Evolutionary conservation across 192 early-diverging fungal species (phyloP).

Genomic region (Coemansia nantahalensis): DNA sequence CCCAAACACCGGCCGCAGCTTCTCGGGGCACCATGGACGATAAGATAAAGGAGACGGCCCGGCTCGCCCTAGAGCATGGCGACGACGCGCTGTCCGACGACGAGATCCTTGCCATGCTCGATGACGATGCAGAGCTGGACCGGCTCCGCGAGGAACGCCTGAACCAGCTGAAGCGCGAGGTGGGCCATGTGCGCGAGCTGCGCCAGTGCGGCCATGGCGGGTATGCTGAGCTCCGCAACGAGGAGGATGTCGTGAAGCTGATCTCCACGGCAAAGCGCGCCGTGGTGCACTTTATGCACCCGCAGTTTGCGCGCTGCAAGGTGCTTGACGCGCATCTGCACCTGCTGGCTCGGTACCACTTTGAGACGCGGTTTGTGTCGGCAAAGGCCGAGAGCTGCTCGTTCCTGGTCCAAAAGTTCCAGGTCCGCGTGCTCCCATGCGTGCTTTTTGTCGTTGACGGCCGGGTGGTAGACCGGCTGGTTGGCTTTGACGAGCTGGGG

Average conservation of each 20-base stretch:
- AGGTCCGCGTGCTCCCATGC: slow-evolving; percentile 85
- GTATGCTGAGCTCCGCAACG: slow-evolving; percentile 69
- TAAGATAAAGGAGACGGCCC: slow-evolving; percentile 37
- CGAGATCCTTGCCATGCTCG: slow-evolving; percentile 78
- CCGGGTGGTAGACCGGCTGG: slow-evolving; percentile 65
- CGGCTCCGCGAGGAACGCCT: slow-evolving; percentile 79
- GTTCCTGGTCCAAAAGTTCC: slow-evolving; percentile 87
- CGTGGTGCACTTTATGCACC: slow-evolving; percentile 89
- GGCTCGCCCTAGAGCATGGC: slow-evolving; percentile 33
- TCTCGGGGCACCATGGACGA: slow-evolving; percentile 31
- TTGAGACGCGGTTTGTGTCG: slow-evolving; percentile 83
- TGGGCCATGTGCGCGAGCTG: slow-evolving; percentile 61
- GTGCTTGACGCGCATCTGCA: slow-evolving; percentile 90
- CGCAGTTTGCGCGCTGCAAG: slow-evolving; percentile 90
- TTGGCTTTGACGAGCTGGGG: slow-evolving; percentile 95
- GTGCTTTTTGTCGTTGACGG: slow-evolving; percentile 79
- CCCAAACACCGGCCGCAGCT: no score
- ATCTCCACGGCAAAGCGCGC: slow-evolving; percentile 64
- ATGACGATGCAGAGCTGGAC: slow-evolving; percentile 74
- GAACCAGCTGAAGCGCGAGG: slow-evolving; percentile 78
- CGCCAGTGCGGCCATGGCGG: slow-evolving; percentile 68
- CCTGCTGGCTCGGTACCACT: slow-evolving; percentile 77
- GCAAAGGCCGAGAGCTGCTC: slow-evolving; percentile 86
- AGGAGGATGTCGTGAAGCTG: slow-evolving; percentile 82
- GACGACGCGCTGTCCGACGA: slow-evolving; percentile 71